phyloP scores from a whole-genome alignment of 208 protist species.

The Crithidia brevicula region DNA sequence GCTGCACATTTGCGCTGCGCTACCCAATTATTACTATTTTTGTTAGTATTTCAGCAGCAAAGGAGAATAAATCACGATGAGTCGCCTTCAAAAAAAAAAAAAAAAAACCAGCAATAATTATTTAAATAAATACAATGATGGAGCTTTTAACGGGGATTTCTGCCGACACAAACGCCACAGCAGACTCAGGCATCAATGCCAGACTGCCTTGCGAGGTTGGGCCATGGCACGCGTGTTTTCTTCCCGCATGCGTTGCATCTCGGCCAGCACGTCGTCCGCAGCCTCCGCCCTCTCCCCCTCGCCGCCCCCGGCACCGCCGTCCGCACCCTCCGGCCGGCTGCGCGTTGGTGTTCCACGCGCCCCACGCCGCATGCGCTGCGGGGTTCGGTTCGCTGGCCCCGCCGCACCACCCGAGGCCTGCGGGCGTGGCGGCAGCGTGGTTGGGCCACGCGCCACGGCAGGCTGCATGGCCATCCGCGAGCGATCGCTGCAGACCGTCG shows the following conservation, averaged over 20 bases:
- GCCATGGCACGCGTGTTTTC: constrained; percentile 66
- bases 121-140: too few species aligned
- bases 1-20: too few species aligned
- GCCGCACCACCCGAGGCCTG: background rate
- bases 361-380: constrained; percentile 27
- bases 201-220: constrained; percentile 36
- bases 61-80: too few species aligned
- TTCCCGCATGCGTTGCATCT: constrained; percentile 59
- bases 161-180: too few species aligned
- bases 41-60: too few species aligned
- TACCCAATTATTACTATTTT: too few species aligned
- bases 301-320: background rate
- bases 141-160: too few species aligned
- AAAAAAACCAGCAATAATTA: too few species aligned
- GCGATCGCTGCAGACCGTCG: constrained; percentile 41
- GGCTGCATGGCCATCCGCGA: constrained; percentile 19
- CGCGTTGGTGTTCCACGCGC: constrained; percentile 31
- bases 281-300: background rate
- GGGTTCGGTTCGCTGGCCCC: background rate
- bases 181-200: constrained; percentile 32
- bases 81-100: too few species aligned
- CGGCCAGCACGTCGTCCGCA: constrained; percentile 34
- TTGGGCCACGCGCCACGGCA: constrained; percentile 15
- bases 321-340: constrained; percentile 8
- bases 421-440: constrained; percentile 37